Conservation (phyloP, 148 eudicot genomes). For the Fagopyrum tataricum region DNA sequence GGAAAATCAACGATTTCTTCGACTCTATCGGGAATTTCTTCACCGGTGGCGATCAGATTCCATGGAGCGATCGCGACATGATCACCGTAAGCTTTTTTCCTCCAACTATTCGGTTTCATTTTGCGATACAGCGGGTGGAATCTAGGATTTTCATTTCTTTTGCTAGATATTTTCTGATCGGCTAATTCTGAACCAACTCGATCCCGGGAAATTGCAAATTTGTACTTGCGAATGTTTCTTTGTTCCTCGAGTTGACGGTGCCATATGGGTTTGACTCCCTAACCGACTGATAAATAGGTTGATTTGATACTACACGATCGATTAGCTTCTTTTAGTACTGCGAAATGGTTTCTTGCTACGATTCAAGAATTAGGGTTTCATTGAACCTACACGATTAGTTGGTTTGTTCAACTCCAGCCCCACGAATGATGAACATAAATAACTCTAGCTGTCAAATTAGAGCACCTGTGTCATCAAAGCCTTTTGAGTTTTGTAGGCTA, state of each 20-base stretch:
- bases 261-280: background rate
- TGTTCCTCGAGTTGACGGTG: background rate
- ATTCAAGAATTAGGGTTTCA: background rate
- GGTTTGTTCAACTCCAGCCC: background rate
- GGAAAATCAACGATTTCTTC: slow-evolving; percentile 36
- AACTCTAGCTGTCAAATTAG: background rate
- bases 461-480: background rate
- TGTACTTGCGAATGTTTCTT: background rate
- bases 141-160: background rate
- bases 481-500: background rate
- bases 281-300: background rate
- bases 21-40: slow-evolving; percentile 66
- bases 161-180: slow-evolving; percentile 11
- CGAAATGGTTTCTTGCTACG: background rate
- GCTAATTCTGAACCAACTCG: background rate
- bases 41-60: slow-evolving; percentile 68
- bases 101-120: background rate
- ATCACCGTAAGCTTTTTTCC: slow-evolving; percentile 37
- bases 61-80: slow-evolving; percentile 63
- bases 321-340: background rate
- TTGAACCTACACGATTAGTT: background rate
- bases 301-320: background rate
- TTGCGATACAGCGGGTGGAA: background rate
- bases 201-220: background rate
- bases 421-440: background rate